Conservation (phyloP, 73 alveolate species). For the Loxodes magnus region DNA sequence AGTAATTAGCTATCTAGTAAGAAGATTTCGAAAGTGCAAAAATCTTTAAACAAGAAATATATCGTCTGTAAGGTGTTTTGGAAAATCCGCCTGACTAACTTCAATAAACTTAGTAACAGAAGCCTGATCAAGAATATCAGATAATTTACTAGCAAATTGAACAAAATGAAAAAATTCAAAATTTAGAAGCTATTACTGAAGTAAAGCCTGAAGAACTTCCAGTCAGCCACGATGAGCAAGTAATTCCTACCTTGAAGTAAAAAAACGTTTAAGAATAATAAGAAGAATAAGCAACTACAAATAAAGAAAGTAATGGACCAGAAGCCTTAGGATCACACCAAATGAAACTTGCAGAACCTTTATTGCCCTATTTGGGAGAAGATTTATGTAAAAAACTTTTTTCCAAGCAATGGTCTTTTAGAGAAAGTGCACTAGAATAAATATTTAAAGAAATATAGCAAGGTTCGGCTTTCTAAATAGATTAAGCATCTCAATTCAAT, state of each 20-base stretch:
- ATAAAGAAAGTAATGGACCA: conserved; percentile 46
- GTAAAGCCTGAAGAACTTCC: conserved; percentile 4
- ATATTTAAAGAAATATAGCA: conserved; percentile 36
- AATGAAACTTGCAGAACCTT: conserved; percentile 73
- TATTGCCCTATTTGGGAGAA: conserved; percentile 80
- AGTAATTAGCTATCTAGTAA: conserved; percentile 77
- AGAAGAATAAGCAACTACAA: conserved; percentile 44
- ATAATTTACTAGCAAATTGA: conserved; percentile 2
- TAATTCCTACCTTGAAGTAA: conserved; percentile 67
- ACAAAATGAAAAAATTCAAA: neutral
- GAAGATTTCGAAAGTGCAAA: conserved; percentile 94
- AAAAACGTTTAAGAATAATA: conserved; percentile 31
- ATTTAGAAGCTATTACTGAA: conserved; percentile 12
- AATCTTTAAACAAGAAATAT: conserved; percentile 77
- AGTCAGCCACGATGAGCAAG: conserved; percentile 62
- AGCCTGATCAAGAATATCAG: neutral
- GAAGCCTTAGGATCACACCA: conserved; percentile 65
- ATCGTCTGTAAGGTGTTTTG: conserved; percentile 59
- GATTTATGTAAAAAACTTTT: conserved; percentile 70
- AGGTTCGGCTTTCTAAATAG: conserved; percentile 24
- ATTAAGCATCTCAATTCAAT: conserved; percentile 47
- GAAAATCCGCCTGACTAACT: neutral
- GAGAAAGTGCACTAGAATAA: conserved; percentile 68
- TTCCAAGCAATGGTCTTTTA: conserved; percentile 71
- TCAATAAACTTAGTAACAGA: conserved; percentile 3